phyloP scores from a whole-genome alignment of 192 early-diverging fungal species.

The Backusella westeae region DNA sequence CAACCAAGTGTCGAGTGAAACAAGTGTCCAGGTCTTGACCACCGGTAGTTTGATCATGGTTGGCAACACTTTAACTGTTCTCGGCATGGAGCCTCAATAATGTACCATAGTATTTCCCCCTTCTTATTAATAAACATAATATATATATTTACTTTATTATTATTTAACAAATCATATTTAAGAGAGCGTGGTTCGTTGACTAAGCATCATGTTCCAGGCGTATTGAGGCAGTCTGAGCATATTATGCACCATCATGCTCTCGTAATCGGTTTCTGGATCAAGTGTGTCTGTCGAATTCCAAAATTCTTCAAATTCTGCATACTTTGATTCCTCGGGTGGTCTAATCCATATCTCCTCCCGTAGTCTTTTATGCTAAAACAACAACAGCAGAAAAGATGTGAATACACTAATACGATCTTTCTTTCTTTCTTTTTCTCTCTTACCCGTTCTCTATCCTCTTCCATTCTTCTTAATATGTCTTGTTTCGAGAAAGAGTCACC shows the following conservation, averaged over 20 bases:
- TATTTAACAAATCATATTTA: background rate
- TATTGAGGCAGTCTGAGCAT: constrained; percentile 20
- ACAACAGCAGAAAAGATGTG: background rate
- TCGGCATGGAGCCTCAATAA: constrained; percentile 47
- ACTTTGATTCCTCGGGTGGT: constrained; percentile 39
- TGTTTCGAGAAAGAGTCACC: constrained; percentile 35
- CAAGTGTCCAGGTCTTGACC: constrained; percentile 64
- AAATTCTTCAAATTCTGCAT: constrained; percentile 42
- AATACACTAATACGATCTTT: background rate
- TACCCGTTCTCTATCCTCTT: constrained; percentile 58
- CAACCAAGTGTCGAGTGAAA: background rate
- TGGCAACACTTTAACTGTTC: constrained; percentile 78
- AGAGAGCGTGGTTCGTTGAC: constrained; percentile 9
- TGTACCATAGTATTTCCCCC: background rate
- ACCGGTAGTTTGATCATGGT: constrained; percentile 94
- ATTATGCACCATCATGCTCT: constrained; percentile 32
- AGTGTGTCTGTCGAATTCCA: constrained; percentile 47
- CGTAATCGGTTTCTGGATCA: constrained; percentile 46
- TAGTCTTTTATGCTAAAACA: constrained; percentile 48
- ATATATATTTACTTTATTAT: no score
- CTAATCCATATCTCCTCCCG: constrained; percentile 58
- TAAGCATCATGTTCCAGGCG: constrained; percentile 24
- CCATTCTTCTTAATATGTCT: constrained; percentile 56
- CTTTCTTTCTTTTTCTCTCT: background rate
- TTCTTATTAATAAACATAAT: no score